Evolutionary conservation across 1,284 basidiomycete genomes (phyloP).

Genomic region (Leccinum laetum): DNA sequence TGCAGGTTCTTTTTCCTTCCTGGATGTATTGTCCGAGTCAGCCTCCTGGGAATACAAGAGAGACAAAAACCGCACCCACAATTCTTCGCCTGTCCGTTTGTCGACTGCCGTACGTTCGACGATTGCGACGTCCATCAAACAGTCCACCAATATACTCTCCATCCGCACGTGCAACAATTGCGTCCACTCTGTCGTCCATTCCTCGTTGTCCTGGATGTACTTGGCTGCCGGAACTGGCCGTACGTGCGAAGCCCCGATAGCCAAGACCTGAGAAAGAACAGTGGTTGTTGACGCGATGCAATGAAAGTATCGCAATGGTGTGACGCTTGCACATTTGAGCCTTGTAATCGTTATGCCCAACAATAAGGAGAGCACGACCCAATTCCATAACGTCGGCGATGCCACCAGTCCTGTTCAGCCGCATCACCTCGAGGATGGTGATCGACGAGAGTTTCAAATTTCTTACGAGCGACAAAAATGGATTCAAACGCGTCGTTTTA

Average conservation of each 20-base stretch:
- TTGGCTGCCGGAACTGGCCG: constrained; percentile 64
- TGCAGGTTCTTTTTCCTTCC: constrained; percentile 76
- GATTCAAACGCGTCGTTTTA: constrained; percentile 35
- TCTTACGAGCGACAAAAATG: constrained; percentile 76
- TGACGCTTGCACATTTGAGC: constrained; percentile 76
- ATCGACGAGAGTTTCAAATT: constrained; percentile 84
- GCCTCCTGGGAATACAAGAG: not conserved
- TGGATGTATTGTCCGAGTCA: constrained; percentile 31
- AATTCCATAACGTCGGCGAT: constrained; percentile 90
- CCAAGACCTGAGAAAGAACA: constrained; percentile 59
- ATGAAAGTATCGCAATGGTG: constrained; percentile 54
- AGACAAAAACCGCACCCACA: constrained; percentile 43
- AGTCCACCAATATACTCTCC: constrained; percentile 84
- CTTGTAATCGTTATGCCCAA: constrained; percentile 87
- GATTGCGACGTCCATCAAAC: constrained; percentile 82
- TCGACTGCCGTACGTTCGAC: constrained; percentile 64
- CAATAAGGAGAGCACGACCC: constrained; percentile 74
- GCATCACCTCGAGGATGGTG: constrained; percentile 90
- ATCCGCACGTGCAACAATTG: constrained; percentile 76
- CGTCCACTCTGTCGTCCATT: constrained; percentile 83
- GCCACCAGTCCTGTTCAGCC: constrained; percentile 77
- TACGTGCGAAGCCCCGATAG: constrained; percentile 54
- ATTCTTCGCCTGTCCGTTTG: constrained; percentile 52
- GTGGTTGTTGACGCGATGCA: constrained; percentile 37
- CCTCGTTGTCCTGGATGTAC: constrained; percentile 53